Conservation (phyloP, 1,139 yeast genomes). For the Saccharomycopsis hybrid region DNA sequence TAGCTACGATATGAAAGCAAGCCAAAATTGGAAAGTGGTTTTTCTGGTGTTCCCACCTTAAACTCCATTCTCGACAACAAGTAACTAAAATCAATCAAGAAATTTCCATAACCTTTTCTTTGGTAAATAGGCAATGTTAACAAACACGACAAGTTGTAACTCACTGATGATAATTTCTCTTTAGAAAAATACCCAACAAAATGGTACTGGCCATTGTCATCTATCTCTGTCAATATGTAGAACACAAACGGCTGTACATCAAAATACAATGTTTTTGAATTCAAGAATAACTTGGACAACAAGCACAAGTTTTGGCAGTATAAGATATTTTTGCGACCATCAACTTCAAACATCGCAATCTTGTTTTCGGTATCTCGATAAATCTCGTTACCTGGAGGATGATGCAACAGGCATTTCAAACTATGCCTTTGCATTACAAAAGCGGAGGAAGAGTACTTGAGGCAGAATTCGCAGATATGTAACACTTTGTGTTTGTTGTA, state of each 20-base stretch:
- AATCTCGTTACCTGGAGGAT: constrained; percentile 98
- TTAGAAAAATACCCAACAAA: constrained; percentile 94
- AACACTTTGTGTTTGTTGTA: constrained; percentile 57
- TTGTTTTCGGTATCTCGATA: constrained; percentile 72
- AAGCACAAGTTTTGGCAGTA: constrained; percentile 96
- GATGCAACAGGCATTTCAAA: constrained; percentile 64
- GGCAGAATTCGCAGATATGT: constrained; percentile 78
- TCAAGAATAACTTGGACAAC: constrained; percentile 79
- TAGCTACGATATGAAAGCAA: constrained; percentile 87
- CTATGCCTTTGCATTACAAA: constrained; percentile 64
- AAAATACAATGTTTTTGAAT: constrained; percentile 90
- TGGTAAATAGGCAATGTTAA: constrained; percentile 94
- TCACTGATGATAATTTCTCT: constrained; percentile 93
- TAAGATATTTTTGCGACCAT: constrained; percentile 89
- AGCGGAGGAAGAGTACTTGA: constrained; percentile 73
- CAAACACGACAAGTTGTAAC: constrained; percentile 96
- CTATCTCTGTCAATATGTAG: constrained; percentile 79
- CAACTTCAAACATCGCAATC: constrained; percentile 89
- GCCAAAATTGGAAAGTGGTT: constrained; percentile 93
- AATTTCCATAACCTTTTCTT: constrained; percentile 87
- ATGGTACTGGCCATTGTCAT: constrained; percentile 70
- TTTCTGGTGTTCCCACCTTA: constrained; percentile 94
- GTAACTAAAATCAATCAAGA: constrained; percentile 88
- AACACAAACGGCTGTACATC: constrained; percentile 97
- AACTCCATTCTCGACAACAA: constrained; percentile 82